phyloP scores from a whole-genome alignment of 371 early-diverging fungal genomes.

The Mortierella sp. region DNA sequence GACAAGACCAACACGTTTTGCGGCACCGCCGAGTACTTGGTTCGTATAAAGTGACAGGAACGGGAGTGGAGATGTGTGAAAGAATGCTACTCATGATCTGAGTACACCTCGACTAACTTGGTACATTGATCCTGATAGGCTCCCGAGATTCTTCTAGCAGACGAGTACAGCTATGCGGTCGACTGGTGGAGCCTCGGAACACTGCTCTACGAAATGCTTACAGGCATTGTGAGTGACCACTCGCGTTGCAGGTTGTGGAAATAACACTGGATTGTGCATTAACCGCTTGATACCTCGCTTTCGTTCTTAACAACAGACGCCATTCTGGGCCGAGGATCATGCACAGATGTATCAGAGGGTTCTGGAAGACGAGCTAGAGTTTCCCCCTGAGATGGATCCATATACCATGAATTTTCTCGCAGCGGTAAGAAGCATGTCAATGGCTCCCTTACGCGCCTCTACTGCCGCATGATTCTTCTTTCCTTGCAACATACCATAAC shows the following conservation, averaged over 20 bases:
- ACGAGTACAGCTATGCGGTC: slow-evolving; percentile 85
- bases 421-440: slow-evolving; percentile 60
- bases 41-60: no score
- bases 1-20: slow-evolving; percentile 90
- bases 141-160: slow-evolving; percentile 89
- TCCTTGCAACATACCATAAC: no score
- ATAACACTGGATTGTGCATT: no score
- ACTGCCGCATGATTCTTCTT: no score
- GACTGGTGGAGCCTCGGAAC: slow-evolving; percentile 99
- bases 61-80: no score
- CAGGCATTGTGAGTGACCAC: slow-evolving; percentile 66
- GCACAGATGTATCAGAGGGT: slow-evolving; percentile 86
- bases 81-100: no score
- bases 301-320: slow-evolving; percentile 66
- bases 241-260: no score
- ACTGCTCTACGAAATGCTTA: slow-evolving; percentile 87
- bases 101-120: no score
- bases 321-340: slow-evolving; percentile 84
- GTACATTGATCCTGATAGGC: no score
- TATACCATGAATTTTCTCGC: slow-evolving; percentile 68
- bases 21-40: slow-evolving; percentile 93
- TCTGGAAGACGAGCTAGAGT: slow-evolving; percentile 78
- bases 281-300: no score
- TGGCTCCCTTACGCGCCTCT: no score
- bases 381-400: slow-evolving; percentile 72